phyloP scores from a whole-genome alignment of 495 filamentous ascomycete genomes.

The Penicillium paradoxum region DNA sequence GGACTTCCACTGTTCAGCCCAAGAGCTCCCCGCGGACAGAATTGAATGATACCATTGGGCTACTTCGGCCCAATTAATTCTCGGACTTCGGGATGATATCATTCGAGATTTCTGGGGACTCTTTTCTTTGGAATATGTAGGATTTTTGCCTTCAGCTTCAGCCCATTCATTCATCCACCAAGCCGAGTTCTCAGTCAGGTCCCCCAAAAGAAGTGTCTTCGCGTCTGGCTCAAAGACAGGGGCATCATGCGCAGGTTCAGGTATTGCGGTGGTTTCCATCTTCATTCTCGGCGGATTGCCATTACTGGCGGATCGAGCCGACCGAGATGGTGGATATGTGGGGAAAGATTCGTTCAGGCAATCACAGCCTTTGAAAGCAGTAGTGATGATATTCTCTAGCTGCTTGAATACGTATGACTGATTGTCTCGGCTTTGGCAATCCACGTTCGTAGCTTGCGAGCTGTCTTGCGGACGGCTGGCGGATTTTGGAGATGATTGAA shows the following conservation, averaged over 20 bases:
- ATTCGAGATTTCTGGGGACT: conserved; percentile 22
- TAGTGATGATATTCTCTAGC: conserved; percentile 71
- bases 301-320: conserved; percentile 24
- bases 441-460: conserved; percentile 13
- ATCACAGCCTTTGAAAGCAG: conserved; percentile 61
- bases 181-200: conserved; percentile 75
- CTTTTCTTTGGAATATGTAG: conserved; percentile 25
- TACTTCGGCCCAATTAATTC: conserved; percentile 70
- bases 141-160: conserved; percentile 21
- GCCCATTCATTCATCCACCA: conserved; percentile 70
- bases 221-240: conserved; percentile 59
- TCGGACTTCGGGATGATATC: conserved; percentile 60
- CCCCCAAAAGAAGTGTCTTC: conserved; percentile 73
- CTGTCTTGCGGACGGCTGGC: conserved; percentile 15
- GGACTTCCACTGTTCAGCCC: conserved; percentile 47
- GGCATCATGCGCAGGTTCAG: conserved; percentile 15
- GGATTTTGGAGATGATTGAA: conserved; percentile 17
- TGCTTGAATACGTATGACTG: conserved; percentile 54
- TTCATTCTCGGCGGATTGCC: conserved; percentile 27
- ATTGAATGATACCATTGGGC: conserved; percentile 74
- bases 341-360: conserved; percentile 71
- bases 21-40: conserved; percentile 57
- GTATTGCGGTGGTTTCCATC: conserved; percentile 16
- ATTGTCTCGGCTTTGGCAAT: conserved; percentile 19
- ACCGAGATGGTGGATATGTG: conserved; percentile 23